phyloP scores from a whole-genome alignment of 1,284 basidiomycete species.

The Apiotrichum veenhuisii region DNA sequence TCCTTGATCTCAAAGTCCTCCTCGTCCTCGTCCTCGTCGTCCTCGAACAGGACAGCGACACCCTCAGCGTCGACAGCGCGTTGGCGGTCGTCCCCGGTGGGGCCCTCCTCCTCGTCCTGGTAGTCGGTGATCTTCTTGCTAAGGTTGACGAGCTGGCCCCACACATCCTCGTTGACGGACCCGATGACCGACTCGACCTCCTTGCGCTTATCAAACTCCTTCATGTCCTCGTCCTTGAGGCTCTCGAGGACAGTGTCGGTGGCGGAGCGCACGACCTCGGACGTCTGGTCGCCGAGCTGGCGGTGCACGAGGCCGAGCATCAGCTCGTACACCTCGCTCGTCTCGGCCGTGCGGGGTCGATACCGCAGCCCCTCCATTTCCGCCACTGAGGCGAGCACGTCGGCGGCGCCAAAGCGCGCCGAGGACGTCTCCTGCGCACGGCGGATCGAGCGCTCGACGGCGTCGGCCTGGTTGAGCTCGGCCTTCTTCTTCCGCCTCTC shows the following conservation, averaged over 20 bases:
- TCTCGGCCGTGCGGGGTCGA: slow-evolving; percentile 88
- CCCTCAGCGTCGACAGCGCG: slow-evolving; percentile 63
- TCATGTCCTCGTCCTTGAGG: slow-evolving; percentile 83
- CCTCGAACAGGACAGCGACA: slow-evolving; percentile 93
- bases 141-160: slow-evolving; percentile 79
- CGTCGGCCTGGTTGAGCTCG: slow-evolving; percentile 55
- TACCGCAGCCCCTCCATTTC: slow-evolving; percentile 91
- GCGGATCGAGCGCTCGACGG: slow-evolving; percentile 49
- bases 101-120: slow-evolving; percentile 76
- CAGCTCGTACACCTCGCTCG: slow-evolving; percentile 89
- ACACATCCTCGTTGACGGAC: slow-evolving; percentile 66
- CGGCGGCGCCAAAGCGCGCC: slow-evolving; percentile 55
- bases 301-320: slow-evolving; percentile 80
- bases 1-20: slow-evolving; percentile 65
- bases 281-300: slow-evolving; percentile 86
- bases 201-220: slow-evolving; percentile 97
- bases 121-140: slow-evolving; percentile 98
- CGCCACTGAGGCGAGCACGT: slow-evolving; percentile 88
- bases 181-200: slow-evolving; percentile 83
- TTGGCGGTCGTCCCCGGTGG: slow-evolving; percentile 64
- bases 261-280: slow-evolving; percentile 91
- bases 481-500: slow-evolving; percentile 89
- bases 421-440: slow-evolving; percentile 40
- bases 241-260: slow-evolving; percentile 86
- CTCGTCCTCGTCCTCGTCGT: slow-evolving; percentile 82